These are phyloP conservation scores for Hypoxylon subgilvum DNA, from an alignment of 495 filamentous ascomycete genomes.

Conservation along the genomic window DNA sequence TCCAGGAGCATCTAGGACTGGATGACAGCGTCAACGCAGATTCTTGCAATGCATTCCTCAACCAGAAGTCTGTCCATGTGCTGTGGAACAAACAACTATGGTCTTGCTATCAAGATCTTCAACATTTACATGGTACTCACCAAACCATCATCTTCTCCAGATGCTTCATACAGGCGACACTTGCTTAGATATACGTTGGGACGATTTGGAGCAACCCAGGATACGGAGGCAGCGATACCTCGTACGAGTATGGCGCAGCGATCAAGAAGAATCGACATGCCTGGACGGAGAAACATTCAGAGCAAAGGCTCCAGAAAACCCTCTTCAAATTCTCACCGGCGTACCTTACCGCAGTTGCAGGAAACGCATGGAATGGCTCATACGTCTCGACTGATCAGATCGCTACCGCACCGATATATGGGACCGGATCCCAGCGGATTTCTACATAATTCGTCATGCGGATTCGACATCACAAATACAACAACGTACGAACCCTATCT, in stretches of 20 bases:
- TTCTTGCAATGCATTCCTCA: conserved; percentile 65
- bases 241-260: conserved; percentile 71
- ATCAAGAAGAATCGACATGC: conserved; percentile 70
- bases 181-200: conserved; percentile 63
- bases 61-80: conserved; percentile 73
- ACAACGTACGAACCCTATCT: conserved; percentile 67
- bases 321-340: conserved; percentile 73
- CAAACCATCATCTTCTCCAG: not conserved
- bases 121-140: conserved; percentile 22
- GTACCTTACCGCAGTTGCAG: conserved; percentile 63
- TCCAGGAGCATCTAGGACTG: conserved; percentile 65
- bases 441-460: conserved; percentile 68
- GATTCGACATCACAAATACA: conserved; percentile 61
- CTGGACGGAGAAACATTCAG: conserved; percentile 75
- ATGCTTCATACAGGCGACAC: conserved; percentile 12
- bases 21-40: conserved; percentile 15
- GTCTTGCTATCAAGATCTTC: conserved; percentile 13
- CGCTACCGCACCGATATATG: conserved; percentile 65
- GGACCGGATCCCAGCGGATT: conserved; percentile 57
- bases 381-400: conserved; percentile 59
- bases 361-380: conserved; percentile 40
- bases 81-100: conserved; percentile 80
- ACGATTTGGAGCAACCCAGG: conserved; percentile 86
- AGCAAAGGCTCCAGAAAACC: conserved; percentile 75
- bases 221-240: conserved; percentile 71